Conservation (phyloP, 139 green algal genomes). For the Zygnema cylindricum region DNA sequence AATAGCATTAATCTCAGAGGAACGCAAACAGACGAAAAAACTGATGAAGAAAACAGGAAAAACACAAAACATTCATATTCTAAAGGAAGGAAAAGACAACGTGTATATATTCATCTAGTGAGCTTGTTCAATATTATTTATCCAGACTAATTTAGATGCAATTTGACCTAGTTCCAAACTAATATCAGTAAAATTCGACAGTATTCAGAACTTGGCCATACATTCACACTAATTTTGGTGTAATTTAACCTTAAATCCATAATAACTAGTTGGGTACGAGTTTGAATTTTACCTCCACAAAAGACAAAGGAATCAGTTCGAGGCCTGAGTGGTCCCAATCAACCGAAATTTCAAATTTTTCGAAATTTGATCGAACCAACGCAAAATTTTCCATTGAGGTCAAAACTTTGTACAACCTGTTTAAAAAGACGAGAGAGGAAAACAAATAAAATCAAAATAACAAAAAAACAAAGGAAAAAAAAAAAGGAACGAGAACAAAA, state of each 20-base stretch:
- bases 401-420: slow-evolving; percentile 41
- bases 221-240: no score
- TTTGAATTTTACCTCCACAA: slow-evolving; percentile 64
- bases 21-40: not conserved
- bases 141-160: no score
- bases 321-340: slow-evolving; percentile 66
- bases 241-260: no score
- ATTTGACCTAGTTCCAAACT: no score
- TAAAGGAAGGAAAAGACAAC: not conserved
- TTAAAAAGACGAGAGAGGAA: no score
- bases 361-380: slow-evolving; percentile 2
- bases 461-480: no score
- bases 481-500: no score
- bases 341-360: not conserved
- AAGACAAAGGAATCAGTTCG: slow-evolving; percentile 62
- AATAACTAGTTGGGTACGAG: no score
- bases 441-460: no score
- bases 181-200: no score
- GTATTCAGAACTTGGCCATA: no score
- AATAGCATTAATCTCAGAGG: not conserved
- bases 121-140: no score
- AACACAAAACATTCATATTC: not conserved
- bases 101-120: not conserved
- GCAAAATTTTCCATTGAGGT: slow-evolving; percentile 15
- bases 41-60: not conserved